Base-by-base conservation (phyloP, 495 filamentous ascomycete genomes). In the Pyrenopolyporus hunteri region DNA sequence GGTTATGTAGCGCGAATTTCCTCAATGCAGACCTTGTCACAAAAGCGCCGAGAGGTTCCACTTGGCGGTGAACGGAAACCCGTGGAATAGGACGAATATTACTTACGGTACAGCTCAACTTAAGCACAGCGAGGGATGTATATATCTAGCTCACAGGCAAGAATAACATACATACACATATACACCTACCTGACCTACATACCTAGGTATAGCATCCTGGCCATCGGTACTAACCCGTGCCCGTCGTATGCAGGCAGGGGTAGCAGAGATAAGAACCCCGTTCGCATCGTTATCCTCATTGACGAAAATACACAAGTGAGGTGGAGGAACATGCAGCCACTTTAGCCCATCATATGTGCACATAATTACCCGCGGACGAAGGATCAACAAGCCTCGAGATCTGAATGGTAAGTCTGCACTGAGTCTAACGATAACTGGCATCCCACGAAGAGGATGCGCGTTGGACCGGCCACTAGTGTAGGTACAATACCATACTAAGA, bases 21-120 rank as follows among this genome's bases (percentile, higher is more conserved):
- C n/a, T 47, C 40, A 57, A 57, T 62, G 57, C 63, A 57, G n/a
- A 48, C 14, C 26, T 45, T 57, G 63, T 62, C 57, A 42, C 44
- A 66, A 51, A 51, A 57, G 42, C 40, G 43, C 36, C 33, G 22
- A 47, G 11, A 47, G 4, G 56, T 60, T 57, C 63, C 63, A 62
- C 63, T 62, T 66, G 53, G 63, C 45, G 40, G 57, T 66, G 52
- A 66, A 57, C 57, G 57, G 63, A 57, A 53, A 65, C 62, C 56
- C 49, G 56, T 59, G 56, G 50, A 57, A 40, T 51, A 45, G 56
- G 49, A 57, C 56, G 13, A 26, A 44, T 20, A 20, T n/a, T n/a
- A n/a, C n/a, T n/a, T n/a, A n/a, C n/a, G n/a, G n/a, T n/a, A n/a
- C n/a, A 57, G 46, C 49, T 44, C 52, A 46, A 26, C 29, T 56